phyloP scores from a whole-genome alignment of 2,329 filamentous ascomycete genomes.

The Monilinia aucupariae region DNA sequence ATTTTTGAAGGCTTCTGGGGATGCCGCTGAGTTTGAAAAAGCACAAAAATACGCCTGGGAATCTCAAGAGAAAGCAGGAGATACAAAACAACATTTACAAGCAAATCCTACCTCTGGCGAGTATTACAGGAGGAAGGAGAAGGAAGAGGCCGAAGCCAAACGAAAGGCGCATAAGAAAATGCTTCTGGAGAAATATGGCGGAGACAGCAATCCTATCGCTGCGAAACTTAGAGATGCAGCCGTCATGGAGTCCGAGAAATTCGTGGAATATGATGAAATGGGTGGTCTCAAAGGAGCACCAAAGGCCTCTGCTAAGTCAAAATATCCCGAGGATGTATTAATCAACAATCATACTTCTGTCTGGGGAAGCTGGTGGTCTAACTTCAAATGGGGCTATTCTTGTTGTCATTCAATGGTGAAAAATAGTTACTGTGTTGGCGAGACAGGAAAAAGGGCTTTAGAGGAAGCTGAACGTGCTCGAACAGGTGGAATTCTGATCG shows the following conservation, averaged over 20 bases:
- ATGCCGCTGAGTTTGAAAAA: constrained; percentile 86
- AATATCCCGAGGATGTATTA: constrained; percentile 83
- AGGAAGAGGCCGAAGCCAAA: constrained; percentile 65
- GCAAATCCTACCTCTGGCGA: constrained; percentile 95
- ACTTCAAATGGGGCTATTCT: constrained; percentile 92
- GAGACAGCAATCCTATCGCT: constrained; percentile 53
- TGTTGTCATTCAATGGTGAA: constrained; percentile 93
- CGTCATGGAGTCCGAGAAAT: constrained; percentile 75
- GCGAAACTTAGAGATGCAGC: constrained; percentile 60
- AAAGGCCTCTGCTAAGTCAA: constrained; percentile 72
- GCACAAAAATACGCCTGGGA: constrained; percentile 94
- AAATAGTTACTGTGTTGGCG: constrained; percentile 96
- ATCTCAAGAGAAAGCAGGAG: constrained; percentile 74
- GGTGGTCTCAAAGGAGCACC: constrained; percentile 85
- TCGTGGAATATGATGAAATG: constrained; percentile 89
- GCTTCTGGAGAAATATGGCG: constrained; percentile 78
- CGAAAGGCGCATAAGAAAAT: constrained; percentile 62
- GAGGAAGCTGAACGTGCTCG: constrained; percentile 65
- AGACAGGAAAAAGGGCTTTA: constrained; percentile 76
- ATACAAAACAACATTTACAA: constrained; percentile 81
- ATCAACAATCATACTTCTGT: constrained; percentile 88
- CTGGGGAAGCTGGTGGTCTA: constrained; percentile 96
- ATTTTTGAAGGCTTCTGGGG: constrained; percentile 81
- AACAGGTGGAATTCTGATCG: constrained; percentile 39
- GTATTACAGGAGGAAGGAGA: constrained; percentile 72